These are phyloP conservation scores for Ottelia alismoides DNA, from an alignment of 106 monocot species.

Conservation along the genomic window DNA sequence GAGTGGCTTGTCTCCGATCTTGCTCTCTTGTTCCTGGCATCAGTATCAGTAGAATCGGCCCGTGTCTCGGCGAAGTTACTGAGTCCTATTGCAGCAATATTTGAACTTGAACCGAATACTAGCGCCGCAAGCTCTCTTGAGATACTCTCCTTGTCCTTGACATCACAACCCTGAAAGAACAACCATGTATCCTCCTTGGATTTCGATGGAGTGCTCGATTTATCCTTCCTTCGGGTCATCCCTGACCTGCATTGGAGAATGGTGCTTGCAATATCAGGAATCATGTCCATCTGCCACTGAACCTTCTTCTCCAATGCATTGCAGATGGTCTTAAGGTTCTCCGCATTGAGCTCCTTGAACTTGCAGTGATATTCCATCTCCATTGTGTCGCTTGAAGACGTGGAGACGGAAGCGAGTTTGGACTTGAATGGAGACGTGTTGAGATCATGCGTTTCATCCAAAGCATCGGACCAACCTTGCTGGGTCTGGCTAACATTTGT, in stretches of 20 bases:
- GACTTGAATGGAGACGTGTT: conserved; percentile 12
- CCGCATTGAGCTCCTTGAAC: conserved; percentile 81
- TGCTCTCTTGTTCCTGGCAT: conserved; percentile 36
- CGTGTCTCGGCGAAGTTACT: conserved; percentile 20
- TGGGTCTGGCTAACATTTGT: conserved; percentile 8
- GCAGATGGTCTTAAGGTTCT: conserved; percentile 70
- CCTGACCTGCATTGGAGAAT: conserved; percentile 71
- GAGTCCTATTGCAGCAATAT: conserved; percentile 21
- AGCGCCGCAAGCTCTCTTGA: conserved; percentile 52
- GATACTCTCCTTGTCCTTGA: conserved; percentile 50
- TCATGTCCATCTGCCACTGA: conserved; percentile 48
- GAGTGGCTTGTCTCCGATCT: conserved; percentile 32
- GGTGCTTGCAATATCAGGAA: conserved; percentile 71
- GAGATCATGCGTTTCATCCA: background rate
- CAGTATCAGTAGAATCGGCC: conserved; percentile 37
- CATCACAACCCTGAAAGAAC: conserved; percentile 67
- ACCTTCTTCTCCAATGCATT: conserved; percentile 53
- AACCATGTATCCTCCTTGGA: conserved; percentile 80
- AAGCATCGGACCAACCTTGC: conserved; percentile 5
- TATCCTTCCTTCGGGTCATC: conserved; percentile 35
- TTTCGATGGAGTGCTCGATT: background rate
- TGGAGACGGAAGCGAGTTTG: conserved; percentile 20
- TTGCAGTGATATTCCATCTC: conserved; percentile 15
- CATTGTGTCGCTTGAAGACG: conserved; percentile 22
- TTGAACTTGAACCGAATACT: conserved; percentile 43